A percentile compares a stretch with the other conserved stretches of the same genome.
Evolutionary conservation across 495 filamentous ascomycete genomes (phyloP).

Genomic region (Aspergillus ellipticus): DNA sequence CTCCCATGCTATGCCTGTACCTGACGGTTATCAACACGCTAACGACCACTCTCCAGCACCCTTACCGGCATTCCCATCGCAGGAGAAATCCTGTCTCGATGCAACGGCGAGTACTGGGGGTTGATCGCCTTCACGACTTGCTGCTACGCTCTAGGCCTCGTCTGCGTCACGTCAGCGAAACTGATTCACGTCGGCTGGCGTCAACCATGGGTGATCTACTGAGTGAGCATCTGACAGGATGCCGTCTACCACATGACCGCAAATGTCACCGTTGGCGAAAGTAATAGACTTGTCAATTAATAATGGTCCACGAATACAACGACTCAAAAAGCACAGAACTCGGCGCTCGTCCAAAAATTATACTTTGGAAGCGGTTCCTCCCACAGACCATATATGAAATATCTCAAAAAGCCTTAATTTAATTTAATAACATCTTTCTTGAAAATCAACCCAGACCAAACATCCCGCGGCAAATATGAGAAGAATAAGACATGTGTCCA

Average conservation of each 20-base stretch:
- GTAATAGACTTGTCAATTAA: too few species aligned
- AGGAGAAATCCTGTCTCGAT: constrained; percentile 60
- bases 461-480: too few species aligned
- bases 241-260: background rate
- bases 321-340: too few species aligned
- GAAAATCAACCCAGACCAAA: too few species aligned
- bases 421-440: too few species aligned
- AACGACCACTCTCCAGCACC: constrained; percentile 39
- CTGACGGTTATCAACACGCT: background rate
- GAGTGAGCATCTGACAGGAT: constrained; percentile 6
- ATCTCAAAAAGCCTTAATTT: too few species aligned
- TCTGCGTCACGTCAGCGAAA: constrained; percentile 60
- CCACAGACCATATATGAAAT: too few species aligned
- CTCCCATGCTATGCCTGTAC: too few species aligned
- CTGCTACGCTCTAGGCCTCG: constrained; percentile 57
- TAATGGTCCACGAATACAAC: background rate
- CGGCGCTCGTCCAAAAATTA: too few species aligned
- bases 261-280: too few species aligned
- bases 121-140: constrained; percentile 65
- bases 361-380: too few species aligned
- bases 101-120: constrained; percentile 56
- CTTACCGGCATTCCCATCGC: constrained; percentile 87
- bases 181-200: constrained; percentile 67
- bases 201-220: constrained; percentile 38
- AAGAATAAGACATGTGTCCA: too few species aligned